phyloP scores from a whole-genome alignment of 2,329 filamentous ascomycete genomes.

The Ophiostoma pallidulum region DNA sequence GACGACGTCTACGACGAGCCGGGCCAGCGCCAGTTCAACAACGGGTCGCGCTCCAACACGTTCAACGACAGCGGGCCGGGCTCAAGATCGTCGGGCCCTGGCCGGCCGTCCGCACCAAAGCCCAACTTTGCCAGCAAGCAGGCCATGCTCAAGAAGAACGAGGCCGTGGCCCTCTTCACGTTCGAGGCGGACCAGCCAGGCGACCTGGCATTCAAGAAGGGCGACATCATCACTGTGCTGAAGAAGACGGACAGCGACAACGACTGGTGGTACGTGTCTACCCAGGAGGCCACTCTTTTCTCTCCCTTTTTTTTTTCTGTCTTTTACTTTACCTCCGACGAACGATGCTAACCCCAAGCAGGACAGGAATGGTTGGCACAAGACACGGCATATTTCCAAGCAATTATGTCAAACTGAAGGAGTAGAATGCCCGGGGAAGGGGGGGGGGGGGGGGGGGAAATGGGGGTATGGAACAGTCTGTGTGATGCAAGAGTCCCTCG shows the following conservation, averaged over 20 bases:
- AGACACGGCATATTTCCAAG: constrained; percentile 90
- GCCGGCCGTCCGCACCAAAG: constrained; percentile 78
- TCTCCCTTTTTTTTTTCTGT: neutral
- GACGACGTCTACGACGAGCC: constrained; percentile 63
- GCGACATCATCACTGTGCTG: constrained; percentile 86
- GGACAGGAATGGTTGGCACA: constrained; percentile 81
- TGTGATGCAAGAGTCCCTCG: too few species aligned
- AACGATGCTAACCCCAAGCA: constrained; percentile 23
- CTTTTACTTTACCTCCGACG: neutral
- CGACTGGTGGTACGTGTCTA: constrained; percentile 72
- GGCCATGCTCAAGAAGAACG: constrained; percentile 54
- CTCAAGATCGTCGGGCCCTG: constrained; percentile 48
- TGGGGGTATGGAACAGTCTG: too few species aligned
- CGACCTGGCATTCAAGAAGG: constrained; percentile 93
- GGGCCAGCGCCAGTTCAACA: constrained; percentile 22
- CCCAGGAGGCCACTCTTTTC: constrained; percentile 31
- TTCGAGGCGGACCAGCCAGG: constrained; percentile 92
- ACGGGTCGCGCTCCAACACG: constrained; percentile 42
- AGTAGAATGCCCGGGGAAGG: too few species aligned
- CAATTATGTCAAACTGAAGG: constrained; percentile 61
- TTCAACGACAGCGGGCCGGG: constrained; percentile 32
- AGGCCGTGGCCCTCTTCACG: constrained; percentile 83
- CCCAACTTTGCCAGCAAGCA: constrained; percentile 63
- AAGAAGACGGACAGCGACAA: constrained; percentile 91
- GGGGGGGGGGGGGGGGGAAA: too few species aligned